Evolutionary conservation across 345 rosid genomes (phyloP).

Genomic region (Cardamine chenopodiifolia): DNA sequence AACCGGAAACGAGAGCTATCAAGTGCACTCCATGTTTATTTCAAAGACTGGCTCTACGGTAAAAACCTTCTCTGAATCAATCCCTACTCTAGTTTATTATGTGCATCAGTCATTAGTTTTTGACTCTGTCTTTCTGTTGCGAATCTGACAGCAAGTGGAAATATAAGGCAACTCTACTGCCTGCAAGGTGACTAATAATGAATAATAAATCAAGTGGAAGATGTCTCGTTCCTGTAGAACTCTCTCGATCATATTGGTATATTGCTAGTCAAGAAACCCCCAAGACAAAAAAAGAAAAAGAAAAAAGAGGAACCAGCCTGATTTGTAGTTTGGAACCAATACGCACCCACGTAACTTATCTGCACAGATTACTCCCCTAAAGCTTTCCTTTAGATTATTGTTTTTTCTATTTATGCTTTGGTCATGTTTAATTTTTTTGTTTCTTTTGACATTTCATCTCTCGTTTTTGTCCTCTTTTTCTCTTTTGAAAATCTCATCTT

Average conservation of each 20-base stretch:
- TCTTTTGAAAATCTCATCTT: constrained; percentile 24
- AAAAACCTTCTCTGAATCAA: constrained; percentile 24
- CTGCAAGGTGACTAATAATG: constrained; percentile 78
- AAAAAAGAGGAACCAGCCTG: constrained; percentile 31
- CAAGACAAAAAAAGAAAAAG: not conserved
- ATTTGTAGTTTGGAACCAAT: constrained; percentile 39
- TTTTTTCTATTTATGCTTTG: constrained; percentile 7
- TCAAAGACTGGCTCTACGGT: constrained; percentile 99
- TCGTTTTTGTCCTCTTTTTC: constrained; percentile 25
- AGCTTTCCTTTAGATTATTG: constrained; percentile 36
- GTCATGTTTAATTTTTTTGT: constrained; percentile 27
- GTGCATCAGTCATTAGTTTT: constrained; percentile 4
- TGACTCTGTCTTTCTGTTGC: constrained; percentile 9
- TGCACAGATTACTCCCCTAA: constrained; percentile 38
- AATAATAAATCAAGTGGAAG: constrained; percentile 27
- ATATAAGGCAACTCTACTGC: constrained; percentile 98
- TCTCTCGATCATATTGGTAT: constrained; percentile 35
- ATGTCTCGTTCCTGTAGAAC: constrained; percentile 35
- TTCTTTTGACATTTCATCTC: constrained; percentile 23
- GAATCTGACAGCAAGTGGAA: constrained; percentile 76
- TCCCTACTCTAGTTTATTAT: not conserved
- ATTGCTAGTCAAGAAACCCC: constrained; percentile 38
- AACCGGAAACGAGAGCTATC: constrained; percentile 86
- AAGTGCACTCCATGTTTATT: constrained; percentile 81
- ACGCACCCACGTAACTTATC: constrained; percentile 42